These are phyloP conservation scores for Strobilomyces confusus DNA, from an alignment of 768 basidiomycete species.

Conservation along the genomic window DNA sequence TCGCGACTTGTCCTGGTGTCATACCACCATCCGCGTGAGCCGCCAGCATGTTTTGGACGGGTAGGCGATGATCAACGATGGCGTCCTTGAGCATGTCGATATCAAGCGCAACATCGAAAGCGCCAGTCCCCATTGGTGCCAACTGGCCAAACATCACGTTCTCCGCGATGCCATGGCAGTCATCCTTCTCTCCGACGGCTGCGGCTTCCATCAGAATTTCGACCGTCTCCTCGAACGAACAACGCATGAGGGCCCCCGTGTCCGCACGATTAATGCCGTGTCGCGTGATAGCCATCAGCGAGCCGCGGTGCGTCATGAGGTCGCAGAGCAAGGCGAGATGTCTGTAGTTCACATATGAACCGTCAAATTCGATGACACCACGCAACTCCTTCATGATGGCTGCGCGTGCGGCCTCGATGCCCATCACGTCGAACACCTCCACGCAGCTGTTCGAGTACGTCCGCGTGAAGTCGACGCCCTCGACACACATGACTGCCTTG, in stretches of 20 bases:
- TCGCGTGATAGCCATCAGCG: constrained; percentile 96
- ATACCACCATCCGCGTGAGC: constrained; percentile 82
- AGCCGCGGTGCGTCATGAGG: constrained; percentile 94
- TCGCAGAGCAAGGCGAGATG: constrained; percentile 96
- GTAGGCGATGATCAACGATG: constrained; percentile 92
- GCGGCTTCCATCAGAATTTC: constrained; percentile 99
- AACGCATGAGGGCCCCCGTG: constrained; percentile 97
- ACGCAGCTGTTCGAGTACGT: constrained; percentile 98
- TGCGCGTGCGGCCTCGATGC: constrained; percentile 94
- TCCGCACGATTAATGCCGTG: constrained; percentile 99
- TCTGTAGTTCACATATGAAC: constrained; percentile 98
- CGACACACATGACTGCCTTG: constrained; percentile 91
- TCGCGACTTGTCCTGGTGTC: constrained; percentile 87
- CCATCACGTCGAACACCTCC: constrained; percentile 90
- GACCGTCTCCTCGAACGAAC: constrained; percentile 99
- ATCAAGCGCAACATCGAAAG: constrained; percentile 93
- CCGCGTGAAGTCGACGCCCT: constrained; percentile 89
- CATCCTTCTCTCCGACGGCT: constrained; percentile 96
- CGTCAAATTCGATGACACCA: constrained; percentile 97
- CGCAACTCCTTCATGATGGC: constrained; percentile 93
- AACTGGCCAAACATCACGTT: constrained; percentile 99
- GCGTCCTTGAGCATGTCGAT: constrained; percentile 99
- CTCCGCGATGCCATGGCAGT: constrained; percentile 98
- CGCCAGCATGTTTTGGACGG: constrained; percentile 75
- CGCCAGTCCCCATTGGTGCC: constrained; percentile 99